These are phyloP conservation scores for Trypanosomatidae sp. DNA, from an alignment of 208 protist species.

Conservation along the genomic window DNA sequence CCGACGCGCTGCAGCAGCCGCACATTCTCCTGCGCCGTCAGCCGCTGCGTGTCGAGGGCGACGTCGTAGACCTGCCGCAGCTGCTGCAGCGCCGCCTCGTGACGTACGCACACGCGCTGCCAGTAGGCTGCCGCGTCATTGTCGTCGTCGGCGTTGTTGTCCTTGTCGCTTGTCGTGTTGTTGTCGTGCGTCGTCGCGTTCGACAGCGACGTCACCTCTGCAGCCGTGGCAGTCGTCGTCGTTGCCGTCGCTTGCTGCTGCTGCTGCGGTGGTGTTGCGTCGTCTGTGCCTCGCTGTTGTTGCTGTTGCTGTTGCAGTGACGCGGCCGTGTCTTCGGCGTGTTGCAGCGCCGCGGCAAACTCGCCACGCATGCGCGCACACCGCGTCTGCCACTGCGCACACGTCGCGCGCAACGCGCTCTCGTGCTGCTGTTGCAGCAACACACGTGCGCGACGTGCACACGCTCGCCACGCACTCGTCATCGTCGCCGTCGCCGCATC, in stretches of 20 bases:
- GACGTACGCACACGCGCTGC: constrained; percentile 5
- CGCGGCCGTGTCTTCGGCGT: constrained; percentile 15
- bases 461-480: no score
- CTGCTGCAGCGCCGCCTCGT: constrained; percentile 10
- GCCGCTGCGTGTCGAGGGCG: constrained; percentile 13
- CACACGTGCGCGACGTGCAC: neutral
- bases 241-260: neutral
- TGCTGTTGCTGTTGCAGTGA: constrained; percentile 6
- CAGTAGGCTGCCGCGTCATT: constrained; percentile 10
- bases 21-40: constrained; percentile 35
- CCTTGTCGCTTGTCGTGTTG: neutral
- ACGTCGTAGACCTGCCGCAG: constrained; percentile 22
- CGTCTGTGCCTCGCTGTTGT: neutral
- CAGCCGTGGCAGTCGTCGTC: neutral
- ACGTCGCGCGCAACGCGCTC: neutral
- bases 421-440: neutral
- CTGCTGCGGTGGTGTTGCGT: neutral
- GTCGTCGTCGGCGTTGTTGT: neutral
- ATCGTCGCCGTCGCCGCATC: no score
- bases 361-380: constrained; percentile 5
- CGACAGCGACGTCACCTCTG: neutral
- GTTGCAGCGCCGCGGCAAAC: constrained; percentile 17
- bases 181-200: neutral
- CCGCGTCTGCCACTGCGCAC: constrained; percentile 6
- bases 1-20: constrained; percentile 23